Conservation (phyloP, 2,329 filamentous ascomycete species). For the Pezicula radicicola region DNA sequence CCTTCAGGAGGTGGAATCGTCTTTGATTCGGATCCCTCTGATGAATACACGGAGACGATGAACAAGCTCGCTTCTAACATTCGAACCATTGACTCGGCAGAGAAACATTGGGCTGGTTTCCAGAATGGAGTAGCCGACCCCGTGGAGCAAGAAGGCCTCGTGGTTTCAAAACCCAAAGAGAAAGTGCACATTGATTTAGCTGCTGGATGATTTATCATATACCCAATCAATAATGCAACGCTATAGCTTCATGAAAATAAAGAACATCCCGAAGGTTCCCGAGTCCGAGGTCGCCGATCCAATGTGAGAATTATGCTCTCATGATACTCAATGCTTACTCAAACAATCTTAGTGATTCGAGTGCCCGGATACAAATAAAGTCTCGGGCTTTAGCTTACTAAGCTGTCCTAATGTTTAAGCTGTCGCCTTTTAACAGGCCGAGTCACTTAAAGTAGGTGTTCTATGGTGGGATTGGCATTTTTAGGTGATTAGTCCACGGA, state of each 20-base stretch:
- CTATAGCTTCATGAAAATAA: neutral
- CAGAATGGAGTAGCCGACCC: constrained; percentile 9
- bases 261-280: neutral
- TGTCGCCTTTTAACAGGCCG: too few relatives aligned
- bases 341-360: too few relatives aligned
- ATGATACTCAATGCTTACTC: too few relatives aligned
- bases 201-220: constrained; percentile 9
- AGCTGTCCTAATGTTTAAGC: too few relatives aligned
- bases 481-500: too few relatives aligned
- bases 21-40: constrained; percentile 81
- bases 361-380: too few relatives aligned
- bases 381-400: too few relatives aligned
- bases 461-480: too few relatives aligned
- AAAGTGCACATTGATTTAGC: constrained; percentile 21
- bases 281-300: neutral
- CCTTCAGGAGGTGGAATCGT: constrained; percentile 5
- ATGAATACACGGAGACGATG: constrained; percentile 95
- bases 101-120: constrained; percentile 46
- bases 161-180: neutral
- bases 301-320: too few relatives aligned
- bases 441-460: too few relatives aligned
- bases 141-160: constrained; percentile 1
- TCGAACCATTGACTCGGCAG: constrained; percentile 80
- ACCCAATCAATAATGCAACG: neutral
- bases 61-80: constrained; percentile 94